A percentile compares a stretch with the other conserved stretches of the same genome.
Conservation (phyloP, 2,329 filamentous ascomycete genomes). For the Diaporthe helianthi region DNA sequence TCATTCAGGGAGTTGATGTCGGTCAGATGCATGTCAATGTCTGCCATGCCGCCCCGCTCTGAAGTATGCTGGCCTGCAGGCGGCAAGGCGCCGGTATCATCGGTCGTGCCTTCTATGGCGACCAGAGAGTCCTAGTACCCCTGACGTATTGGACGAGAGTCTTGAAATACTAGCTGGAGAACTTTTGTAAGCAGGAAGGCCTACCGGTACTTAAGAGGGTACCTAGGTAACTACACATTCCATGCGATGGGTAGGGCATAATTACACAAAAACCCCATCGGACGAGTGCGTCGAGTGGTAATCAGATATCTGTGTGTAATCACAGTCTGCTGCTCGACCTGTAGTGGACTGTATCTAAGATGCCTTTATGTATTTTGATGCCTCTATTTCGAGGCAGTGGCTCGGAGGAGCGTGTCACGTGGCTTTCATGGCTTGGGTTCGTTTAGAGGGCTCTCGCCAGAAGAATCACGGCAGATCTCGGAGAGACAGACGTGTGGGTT, state of each 20-base stretch:
- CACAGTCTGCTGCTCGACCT: neutral
- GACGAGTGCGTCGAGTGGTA: too few species aligned
- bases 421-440: neutral
- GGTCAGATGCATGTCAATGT: neutral
- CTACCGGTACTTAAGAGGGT: too few species aligned
- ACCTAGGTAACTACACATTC: too few species aligned
- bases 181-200: neutral
- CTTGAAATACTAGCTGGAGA: too few species aligned
- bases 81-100: neutral
- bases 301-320: too few species aligned
- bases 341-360: too few species aligned
- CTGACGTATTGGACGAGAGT: too few species aligned
- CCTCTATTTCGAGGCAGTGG: too few species aligned
- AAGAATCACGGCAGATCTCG: too few species aligned
- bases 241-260: neutral
- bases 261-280: neutral
- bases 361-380: too few species aligned
- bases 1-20: neutral
- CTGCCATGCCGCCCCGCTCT: neutral
- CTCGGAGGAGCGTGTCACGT: neutral
- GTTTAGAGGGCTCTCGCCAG: neutral
- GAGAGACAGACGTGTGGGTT: too few species aligned
- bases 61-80: neutral
- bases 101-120: neutral
- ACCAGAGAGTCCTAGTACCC: fast-evolving